Evolutionary conservation across 2,329 filamentous ascomycete species (phyloP), one percentile per base, ranked within the genome.

Genomic region (Talaromyces sp.): DNA sequence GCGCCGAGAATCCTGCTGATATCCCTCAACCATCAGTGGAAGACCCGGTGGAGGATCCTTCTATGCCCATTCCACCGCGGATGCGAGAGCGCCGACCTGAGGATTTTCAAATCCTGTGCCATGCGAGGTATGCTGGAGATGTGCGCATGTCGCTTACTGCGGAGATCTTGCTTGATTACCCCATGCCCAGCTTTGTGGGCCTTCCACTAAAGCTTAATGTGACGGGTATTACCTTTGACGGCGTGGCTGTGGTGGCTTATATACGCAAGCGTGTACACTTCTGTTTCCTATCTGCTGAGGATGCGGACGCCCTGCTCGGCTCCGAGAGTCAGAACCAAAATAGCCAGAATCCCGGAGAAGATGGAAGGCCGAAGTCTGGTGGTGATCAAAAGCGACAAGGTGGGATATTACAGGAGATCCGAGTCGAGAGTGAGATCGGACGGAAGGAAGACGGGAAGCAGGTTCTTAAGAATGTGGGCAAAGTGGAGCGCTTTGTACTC

Each of bases 391-490:
- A 72, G 55, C 77, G 77, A 35, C 81, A 90, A 54, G 91, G 89
- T 3, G 90, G 90, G 0, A 75, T 97, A 52, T 75, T 99, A 51
- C 91, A 96, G 71, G 90, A 97, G 74, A 96, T 99, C 65, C 86
- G 88, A 61, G 93, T 99, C 6, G 94, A 99, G 74, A 97, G 93
- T 71, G 94, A 99, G 75, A 99, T 99, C 71, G 94, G 94, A 6
- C 88, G 94, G 70, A 86, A 91, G 61, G 91, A 95, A 66, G 87
- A 89, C 55, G 90, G 91, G 22, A 96, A 94, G 76, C 93, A 97
- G 76, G 94, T 93, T 42, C 77, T 99, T 55, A 97, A 97, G 80
- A 99, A 99, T 71, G 93, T 99, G 45, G 93, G 94, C 54, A 99
- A 99, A 80, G 94, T 99, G 52, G 94, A 99, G 77, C 89, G 91